Base-by-base conservation (phyloP, 2,329 filamentous ascomycete species). In the Aspergillus quadricinctus region DNA sequence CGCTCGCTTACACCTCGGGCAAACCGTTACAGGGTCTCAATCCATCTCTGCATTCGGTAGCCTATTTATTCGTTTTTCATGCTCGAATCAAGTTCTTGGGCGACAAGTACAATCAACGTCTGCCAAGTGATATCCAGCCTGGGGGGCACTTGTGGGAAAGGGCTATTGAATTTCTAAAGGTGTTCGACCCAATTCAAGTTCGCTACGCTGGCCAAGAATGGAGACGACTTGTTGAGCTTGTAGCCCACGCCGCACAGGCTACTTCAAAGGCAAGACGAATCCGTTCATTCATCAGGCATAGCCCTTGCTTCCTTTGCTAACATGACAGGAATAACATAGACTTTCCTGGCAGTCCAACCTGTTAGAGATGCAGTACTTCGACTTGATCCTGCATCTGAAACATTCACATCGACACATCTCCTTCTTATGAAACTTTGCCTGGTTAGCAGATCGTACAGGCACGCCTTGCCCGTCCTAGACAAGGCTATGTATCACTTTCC, bases 21-120 rank as follows among this genome's bases (percentile, higher is more conserved):
- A 35, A 51, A 55, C n/a, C 23, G 61, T n/a, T 61, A 21, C 41
- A 72, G 67, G 56, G 63, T 37, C 63, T 86, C 56, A 77, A 87
- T 62, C 84, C 86, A 21, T 70, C 78, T 7, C 69, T 77, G 41
- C 83, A 88, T 67, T 81, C 82, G 19, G 77, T 88, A 59, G 76
- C 82, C 8, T 88, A 86, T 69, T 72, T 85, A 50, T 80, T 77
- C 59, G 75, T 82, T 49, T 75, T 88, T 40, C 69, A 77, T 49
- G 75, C 77, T 31, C 78, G 80, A 58, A 76, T 84, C 55, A 68
- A 74, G 41, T 69, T 58, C 45, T 35, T 66, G 31, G 67, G 75
- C 64, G 69, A 75, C 63, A 69, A 66, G 54, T 59, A 70, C 53
- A 61, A 73, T 37, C 60, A 70, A 55, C 62, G 62, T 31, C 63